phyloP scores from a whole-genome alignment of 495 filamentous ascomycete genomes.

The Talaromyces borbonicus region DNA sequence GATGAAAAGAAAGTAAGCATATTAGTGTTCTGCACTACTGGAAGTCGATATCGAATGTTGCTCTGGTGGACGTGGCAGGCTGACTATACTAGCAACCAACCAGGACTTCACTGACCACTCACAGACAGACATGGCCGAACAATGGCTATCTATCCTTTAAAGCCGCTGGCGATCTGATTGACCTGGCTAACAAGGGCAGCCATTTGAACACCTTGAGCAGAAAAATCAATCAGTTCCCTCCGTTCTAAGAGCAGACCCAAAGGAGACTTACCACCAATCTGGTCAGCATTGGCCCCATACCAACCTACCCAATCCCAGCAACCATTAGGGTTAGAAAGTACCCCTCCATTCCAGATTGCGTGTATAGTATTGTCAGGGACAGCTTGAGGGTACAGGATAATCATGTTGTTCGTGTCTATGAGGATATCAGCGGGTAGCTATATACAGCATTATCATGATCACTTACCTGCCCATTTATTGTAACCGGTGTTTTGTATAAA shows the following conservation, averaged over 20 bases:
- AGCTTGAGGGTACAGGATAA: constrained; percentile 10
- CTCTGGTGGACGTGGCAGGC: no score
- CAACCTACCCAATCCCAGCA: constrained; percentile 12
- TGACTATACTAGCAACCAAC: no score
- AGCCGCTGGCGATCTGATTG: constrained; percentile 8
- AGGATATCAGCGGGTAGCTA: no score
- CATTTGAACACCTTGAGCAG: constrained; percentile 8
- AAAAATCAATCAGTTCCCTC: background rate
- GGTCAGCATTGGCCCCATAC: constrained; percentile 9
- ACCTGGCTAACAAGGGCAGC: constrained; percentile 10
- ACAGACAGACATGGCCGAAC: no score
- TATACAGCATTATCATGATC: no score
- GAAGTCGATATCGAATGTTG: no score
- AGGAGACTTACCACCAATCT: constrained; percentile 1
- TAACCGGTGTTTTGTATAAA: constrained; percentile 11
- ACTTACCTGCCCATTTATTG: constrained; percentile 10
- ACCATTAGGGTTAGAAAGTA: constrained; percentile 7
- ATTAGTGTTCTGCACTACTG: no score
- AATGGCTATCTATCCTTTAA: no score
- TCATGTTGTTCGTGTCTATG: constrained; percentile 11
- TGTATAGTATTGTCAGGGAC: constrained; percentile 7
- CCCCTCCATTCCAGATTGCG: constrained; percentile 5
- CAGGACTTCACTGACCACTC: no score
- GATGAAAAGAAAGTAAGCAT: no score
- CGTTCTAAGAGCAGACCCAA: background rate